Conservation (phyloP, 768 basidiomycete species). For the Trametes sanguinea region DNA sequence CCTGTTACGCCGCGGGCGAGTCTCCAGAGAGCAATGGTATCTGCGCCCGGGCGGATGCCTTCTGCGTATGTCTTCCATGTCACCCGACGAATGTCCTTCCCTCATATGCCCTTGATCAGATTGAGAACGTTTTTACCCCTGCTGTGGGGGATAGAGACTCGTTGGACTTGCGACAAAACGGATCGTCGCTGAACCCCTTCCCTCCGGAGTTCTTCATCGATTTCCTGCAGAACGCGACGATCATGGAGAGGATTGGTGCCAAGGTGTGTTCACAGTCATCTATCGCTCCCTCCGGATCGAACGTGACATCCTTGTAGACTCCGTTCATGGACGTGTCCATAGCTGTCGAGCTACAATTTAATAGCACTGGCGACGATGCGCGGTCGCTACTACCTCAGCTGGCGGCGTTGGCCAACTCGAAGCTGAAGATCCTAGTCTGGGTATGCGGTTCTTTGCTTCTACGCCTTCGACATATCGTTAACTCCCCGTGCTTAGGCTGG, state of each 20-base stretch:
- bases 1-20: conserved; percentile 58
- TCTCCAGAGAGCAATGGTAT: conserved; percentile 47
- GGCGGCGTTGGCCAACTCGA: conserved; percentile 45
- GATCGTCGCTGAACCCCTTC: conserved; percentile 44
- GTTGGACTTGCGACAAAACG: conserved; percentile 59
- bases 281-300: background rate
- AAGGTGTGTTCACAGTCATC: conserved; percentile 2
- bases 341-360: conserved; percentile 46
- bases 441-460: conserved; percentile 30
- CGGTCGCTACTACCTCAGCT: conserved; percentile 54
- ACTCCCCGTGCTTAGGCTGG: conserved; percentile 40
- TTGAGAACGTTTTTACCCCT: conserved; percentile 48
- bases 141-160: conserved; percentile 55
- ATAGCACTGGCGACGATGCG: conserved; percentile 60
- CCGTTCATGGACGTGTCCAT: conserved; percentile 52
- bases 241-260: conserved; percentile 54
- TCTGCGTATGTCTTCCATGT: conserved; percentile 47
- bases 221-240: conserved; percentile 42
- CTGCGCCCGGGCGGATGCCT: conserved; percentile 52
- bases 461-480: conserved; percentile 21
- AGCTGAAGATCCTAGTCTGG: conserved; percentile 44
- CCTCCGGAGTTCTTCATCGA: conserved; percentile 58
- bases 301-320: conserved; percentile 26
- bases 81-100: no score
- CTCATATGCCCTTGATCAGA: conserved; percentile 31